Evolutionary conservation across 768 basidiomycete species (phyloP).

Genomic region (Gautieria morchelliformis): DNA sequence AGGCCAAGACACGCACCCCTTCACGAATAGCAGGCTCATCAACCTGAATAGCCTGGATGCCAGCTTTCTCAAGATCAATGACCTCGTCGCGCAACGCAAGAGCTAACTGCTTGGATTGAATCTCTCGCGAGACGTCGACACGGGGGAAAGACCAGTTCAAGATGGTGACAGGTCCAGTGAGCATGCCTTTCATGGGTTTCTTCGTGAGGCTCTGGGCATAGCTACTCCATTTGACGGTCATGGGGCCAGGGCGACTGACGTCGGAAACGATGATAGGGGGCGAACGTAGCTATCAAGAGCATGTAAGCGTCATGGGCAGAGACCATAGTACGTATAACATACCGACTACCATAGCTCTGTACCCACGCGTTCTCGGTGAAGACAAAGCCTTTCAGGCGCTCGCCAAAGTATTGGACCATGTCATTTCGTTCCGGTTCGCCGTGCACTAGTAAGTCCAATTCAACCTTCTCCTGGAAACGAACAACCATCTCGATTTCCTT

Average conservation of each 20-base stretch:
- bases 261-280: constrained; percentile 98
- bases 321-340: constrained; percentile 16
- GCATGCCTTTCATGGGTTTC: constrained; percentile 99
- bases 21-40: constrained; percentile 99
- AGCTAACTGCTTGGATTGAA: constrained; percentile 97
- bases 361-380: constrained; percentile 99
- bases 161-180: constrained; percentile 96
- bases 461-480: constrained; percentile 93
- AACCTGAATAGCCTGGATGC: constrained; percentile 97
- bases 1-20: constrained; percentile 50
- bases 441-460: constrained; percentile 94
- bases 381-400: constrained; percentile 88
- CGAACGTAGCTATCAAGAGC: constrained; percentile 68
- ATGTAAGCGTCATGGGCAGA: constrained; percentile 9
- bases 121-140: constrained; percentile 89
- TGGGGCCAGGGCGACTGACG: constrained; percentile 83
- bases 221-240: constrained; percentile 94
- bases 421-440: constrained; percentile 99
- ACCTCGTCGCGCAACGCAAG: constrained; percentile 98
- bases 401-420: constrained; percentile 99
- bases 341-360: constrained; percentile 98
- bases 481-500: constrained; percentile 93
- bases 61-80: constrained; percentile 90
- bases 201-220: constrained; percentile 92
- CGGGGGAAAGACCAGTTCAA: constrained; percentile 99